Evolutionary conservation across 345 rosid genomes (phyloP).

Genomic region (Heritiera littoralis): DNA sequence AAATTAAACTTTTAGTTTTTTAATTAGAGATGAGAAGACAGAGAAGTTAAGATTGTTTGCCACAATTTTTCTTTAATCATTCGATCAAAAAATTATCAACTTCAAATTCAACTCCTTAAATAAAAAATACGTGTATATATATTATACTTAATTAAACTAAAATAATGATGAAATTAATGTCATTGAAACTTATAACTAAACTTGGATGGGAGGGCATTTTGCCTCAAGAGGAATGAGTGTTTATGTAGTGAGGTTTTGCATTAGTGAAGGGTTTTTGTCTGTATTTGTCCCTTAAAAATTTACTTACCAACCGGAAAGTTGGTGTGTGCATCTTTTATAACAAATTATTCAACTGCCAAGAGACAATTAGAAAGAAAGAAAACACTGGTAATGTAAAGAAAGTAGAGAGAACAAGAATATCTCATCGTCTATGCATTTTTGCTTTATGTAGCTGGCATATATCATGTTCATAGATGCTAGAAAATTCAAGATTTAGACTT

Average conservation of each 20-base stretch:
- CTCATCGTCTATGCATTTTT: background rate
- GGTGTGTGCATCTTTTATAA: background rate
- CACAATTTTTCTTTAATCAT: too few relatives aligned
- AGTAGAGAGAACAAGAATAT: background rate
- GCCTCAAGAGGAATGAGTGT: background rate
- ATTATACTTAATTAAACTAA: too few relatives aligned
- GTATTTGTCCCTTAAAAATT: background rate
- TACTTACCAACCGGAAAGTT: background rate
- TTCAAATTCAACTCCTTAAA: background rate
- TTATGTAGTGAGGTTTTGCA: background rate
- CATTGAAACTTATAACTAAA: too few relatives aligned
- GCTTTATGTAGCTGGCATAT: too few relatives aligned
- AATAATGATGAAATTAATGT: background rate
- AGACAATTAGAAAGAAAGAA: background rate
- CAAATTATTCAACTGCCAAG: background rate
- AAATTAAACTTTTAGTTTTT: too few relatives aligned
- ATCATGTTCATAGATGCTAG: too few relatives aligned
- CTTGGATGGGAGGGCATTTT: background rate
- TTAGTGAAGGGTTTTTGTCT: background rate
- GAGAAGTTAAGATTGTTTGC: too few relatives aligned
- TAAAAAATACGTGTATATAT: background rate
- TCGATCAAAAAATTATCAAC: too few relatives aligned
- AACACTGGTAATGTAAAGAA: background rate
- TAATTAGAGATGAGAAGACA: too few relatives aligned
- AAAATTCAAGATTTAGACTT: too few relatives aligned